Conservation (phyloP, 2,329 filamentous ascomycete genomes). For the Stromatinia cepivora region DNA sequence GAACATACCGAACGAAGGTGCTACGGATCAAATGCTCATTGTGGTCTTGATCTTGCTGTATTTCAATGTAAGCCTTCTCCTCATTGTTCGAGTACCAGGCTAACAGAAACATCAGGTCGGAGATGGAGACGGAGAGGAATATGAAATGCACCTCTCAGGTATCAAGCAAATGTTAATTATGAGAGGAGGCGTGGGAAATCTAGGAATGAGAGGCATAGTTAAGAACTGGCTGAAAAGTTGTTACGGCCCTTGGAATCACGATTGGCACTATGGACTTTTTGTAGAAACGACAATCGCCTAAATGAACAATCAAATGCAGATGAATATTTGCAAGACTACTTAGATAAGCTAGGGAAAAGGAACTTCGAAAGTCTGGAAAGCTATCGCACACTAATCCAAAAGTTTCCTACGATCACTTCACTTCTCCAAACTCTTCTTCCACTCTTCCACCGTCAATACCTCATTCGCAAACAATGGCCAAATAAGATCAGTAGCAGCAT, state of each 20-base stretch:
- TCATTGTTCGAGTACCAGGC: background rate
- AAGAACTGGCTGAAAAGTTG: conserved; percentile 30
- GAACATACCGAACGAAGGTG: conserved; percentile 24
- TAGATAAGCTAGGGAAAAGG: background rate
- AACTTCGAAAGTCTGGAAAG: background rate
- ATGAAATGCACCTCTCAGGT: conserved; percentile 32
- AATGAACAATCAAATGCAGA: conserved; percentile 7
- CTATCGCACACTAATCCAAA: background rate
- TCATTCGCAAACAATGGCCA: conserved; percentile 38
- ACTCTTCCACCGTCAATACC: conserved; percentile 35
- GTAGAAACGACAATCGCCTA: background rate
- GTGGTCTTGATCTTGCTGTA: conserved; percentile 31
- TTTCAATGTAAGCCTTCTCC: conserved; percentile 28
- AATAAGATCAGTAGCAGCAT: conserved; percentile 36
- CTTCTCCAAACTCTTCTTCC: conserved; percentile 29
- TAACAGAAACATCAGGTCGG: conserved; percentile 27
- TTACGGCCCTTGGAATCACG: conserved; percentile 32
- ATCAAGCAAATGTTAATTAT: conserved; percentile 34
- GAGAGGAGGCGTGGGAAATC: conserved; percentile 26
- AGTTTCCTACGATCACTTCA: background rate
- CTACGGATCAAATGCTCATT: conserved; percentile 33
- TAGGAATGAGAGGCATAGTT: conserved; percentile 32
- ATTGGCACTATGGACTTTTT: conserved; percentile 24
- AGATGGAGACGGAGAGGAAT: conserved; percentile 29
- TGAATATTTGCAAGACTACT: background rate